phyloP scores from a whole-genome alignment of 1,139 yeast genomes.

The Eremothecium cymbalariae region DNA sequence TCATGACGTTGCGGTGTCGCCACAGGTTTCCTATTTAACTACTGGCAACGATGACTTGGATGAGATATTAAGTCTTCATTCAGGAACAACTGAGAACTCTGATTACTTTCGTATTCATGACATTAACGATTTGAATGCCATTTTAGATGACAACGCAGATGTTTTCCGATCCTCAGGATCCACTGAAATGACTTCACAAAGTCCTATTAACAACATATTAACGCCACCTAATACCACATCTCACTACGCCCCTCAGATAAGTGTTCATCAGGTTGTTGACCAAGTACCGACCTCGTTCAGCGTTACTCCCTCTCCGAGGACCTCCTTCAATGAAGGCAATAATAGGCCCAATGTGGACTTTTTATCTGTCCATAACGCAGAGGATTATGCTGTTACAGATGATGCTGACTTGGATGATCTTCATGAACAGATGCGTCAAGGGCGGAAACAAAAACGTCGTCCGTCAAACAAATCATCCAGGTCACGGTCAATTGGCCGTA shows the following conservation, averaged over 20 bases:
- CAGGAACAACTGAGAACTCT: conserved; percentile 14
- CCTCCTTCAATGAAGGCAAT: conserved; percentile 8
- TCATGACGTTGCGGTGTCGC: conserved; percentile 15
- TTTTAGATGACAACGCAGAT: not conserved
- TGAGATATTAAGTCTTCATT: conserved; percentile 26
- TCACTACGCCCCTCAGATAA: conserved; percentile 4
- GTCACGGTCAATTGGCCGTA: conserved; percentile 16
- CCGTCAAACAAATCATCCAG: conserved; percentile 15
- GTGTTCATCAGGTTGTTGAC: not conserved
- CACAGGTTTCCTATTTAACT: conserved; percentile 19
- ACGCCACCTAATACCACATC: conserved; percentile 1
- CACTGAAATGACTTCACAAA: too few relatives aligned
- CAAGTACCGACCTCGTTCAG: conserved; percentile 3
- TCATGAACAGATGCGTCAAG: conserved; percentile 25
- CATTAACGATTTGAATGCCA: conserved; percentile 2
- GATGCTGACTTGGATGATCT: conserved; percentile 9
- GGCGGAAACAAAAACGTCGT: conserved; percentile 23
- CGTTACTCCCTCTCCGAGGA: conserved; percentile 8
- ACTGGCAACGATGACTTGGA: conserved; percentile 25
- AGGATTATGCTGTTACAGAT: conserved; percentile 4
- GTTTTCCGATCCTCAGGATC: not conserved
- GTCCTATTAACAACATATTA: too few relatives aligned
- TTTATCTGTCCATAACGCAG: conserved; percentile 8
- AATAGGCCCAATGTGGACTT: conserved; percentile 7
- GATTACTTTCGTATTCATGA: conserved; percentile 1